Evolutionary conservation across 2,329 filamentous ascomycete species (phyloP).

Genomic region (Orbilia quercus): DNA sequence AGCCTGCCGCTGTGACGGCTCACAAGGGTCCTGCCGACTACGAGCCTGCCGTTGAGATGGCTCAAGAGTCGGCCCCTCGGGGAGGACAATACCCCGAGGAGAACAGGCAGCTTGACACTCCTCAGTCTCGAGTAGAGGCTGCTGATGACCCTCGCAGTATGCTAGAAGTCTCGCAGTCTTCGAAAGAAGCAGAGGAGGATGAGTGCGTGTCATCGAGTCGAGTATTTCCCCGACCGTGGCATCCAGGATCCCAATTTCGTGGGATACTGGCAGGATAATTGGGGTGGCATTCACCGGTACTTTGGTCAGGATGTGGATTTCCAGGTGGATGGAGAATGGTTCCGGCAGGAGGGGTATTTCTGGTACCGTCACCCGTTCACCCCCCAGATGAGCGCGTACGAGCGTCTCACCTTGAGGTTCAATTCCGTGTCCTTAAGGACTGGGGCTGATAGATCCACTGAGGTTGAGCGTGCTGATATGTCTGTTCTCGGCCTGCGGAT

Average conservation of each 20-base stretch:
- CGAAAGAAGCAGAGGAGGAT: background rate
- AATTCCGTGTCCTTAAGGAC: slow-evolving; percentile 14
- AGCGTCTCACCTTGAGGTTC: slow-evolving; percentile 11
- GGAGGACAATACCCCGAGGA: background rate
- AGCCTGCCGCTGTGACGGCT: slow-evolving; percentile 17
- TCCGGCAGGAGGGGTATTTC: slow-evolving; percentile 9
- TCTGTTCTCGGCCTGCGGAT: slow-evolving; percentile 14
- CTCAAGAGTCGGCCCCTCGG: slow-evolving; percentile 4
- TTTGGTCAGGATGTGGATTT: background rate
- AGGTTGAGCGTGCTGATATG: slow-evolving; percentile 6
- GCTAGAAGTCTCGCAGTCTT: slow-evolving; percentile 8
- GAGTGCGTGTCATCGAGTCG: background rate
- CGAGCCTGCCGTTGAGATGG: slow-evolving; percentile 20
- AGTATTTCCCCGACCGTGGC: background rate
- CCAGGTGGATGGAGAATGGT: background rate
- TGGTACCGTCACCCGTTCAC: slow-evolving; percentile 50
- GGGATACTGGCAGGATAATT: slow-evolving; percentile 32
- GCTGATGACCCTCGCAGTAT: slow-evolving; percentile 4
- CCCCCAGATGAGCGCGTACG: slow-evolving; percentile 24
- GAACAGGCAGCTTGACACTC: background rate
- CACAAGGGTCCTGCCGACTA: slow-evolving; percentile 11
- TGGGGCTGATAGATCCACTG: slow-evolving; percentile 2
- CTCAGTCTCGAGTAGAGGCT: background rate
- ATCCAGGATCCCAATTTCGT: slow-evolving; percentile 25
- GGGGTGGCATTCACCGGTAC: background rate